Conservation (phyloP, 23 red algal genomes). For the Gracilaria caudata region DNA sequence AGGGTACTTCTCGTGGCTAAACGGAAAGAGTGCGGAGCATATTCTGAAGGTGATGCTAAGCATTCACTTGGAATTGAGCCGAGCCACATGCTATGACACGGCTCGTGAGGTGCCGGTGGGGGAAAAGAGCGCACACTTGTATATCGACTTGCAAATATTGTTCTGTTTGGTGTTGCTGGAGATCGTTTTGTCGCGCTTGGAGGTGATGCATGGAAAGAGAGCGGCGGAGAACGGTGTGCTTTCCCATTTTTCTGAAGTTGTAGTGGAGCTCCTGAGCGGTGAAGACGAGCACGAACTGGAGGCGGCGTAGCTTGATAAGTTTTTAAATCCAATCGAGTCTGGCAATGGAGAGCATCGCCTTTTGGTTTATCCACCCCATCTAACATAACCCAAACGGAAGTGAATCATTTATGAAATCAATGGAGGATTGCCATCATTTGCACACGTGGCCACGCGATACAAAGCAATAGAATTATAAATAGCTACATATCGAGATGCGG, state of each 20-base stretch:
- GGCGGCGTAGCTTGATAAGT: background rate
- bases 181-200: background rate
- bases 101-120: background rate
- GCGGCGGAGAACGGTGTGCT: background rate
- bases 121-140: background rate
- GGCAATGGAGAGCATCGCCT: background rate
- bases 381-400: no score
- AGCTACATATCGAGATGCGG: no score
- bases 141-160: background rate
- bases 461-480: no score
- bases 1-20: background rate
- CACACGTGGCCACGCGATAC: no score
- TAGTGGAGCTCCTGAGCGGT: background rate
- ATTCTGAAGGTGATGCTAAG: conserved; percentile 18
- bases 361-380: no score
- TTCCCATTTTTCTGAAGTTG: background rate
- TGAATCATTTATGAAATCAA: no score
- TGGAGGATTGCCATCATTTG: no score
- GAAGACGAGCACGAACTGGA: background rate
- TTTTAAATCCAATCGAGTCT: background rate
- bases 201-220: background rate
- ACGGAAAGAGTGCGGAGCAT: background rate
- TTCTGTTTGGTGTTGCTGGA: conserved; percentile 21
- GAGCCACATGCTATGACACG: background rate
- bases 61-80: conserved; percentile 11